A percentile compares a stretch with the other conserved stretches of the same genome.
Evolutionary conservation across 1,139 yeast genomes (phyloP).

Genomic region (Casaregolazyma suthepensis): DNA sequence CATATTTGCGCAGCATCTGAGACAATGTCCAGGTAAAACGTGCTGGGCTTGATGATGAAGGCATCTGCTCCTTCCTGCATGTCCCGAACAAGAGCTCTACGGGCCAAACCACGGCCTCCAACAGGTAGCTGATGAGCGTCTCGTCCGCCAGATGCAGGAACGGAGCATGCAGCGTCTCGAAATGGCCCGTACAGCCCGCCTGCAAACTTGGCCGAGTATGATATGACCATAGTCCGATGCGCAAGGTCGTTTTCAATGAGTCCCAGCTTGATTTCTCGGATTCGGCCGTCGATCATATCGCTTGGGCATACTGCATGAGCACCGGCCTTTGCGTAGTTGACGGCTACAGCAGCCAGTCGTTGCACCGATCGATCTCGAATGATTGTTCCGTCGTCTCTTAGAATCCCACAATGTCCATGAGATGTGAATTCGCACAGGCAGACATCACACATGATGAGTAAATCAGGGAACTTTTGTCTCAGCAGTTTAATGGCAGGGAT

Average conservation of each 20-base stretch:
- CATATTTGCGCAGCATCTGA: conserved; percentile 82
- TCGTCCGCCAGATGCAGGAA: conserved; percentile 88
- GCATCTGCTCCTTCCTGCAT: conserved; percentile 94
- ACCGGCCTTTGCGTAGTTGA: conserved; percentile 91
- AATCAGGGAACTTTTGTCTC: conserved; percentile 61
- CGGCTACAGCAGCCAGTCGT: conserved; percentile 91
- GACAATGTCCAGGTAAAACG: conserved; percentile 87
- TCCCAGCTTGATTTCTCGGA: conserved; percentile 80
- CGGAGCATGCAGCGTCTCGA: conserved; percentile 93
- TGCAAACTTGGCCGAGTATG: conserved; percentile 90
- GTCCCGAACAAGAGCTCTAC: conserved; percentile 83
- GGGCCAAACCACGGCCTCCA: conserved; percentile 88
- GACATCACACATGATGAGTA: conserved; percentile 88
- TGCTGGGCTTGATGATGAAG: conserved; percentile 92
- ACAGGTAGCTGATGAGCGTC: conserved; percentile 90
- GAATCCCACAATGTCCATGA: conserved; percentile 95
- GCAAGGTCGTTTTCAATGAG: conserved; percentile 79
- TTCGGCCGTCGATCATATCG: conserved; percentile 96
- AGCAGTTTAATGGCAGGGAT: conserved; percentile 68
- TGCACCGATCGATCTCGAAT: conserved; percentile 69
- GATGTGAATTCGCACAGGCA: conserved; percentile 94
- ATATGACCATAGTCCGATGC: conserved; percentile 82
- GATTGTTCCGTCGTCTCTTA: conserved; percentile 79
- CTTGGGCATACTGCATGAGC: conserved; percentile 96
- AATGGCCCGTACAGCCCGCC: conserved; percentile 95